Evolutionary conservation across 176 grass and related monocot genomes (phyloP), one percentile per base, ranked within the genome.

Genomic region (Oryza nivara): DNA sequence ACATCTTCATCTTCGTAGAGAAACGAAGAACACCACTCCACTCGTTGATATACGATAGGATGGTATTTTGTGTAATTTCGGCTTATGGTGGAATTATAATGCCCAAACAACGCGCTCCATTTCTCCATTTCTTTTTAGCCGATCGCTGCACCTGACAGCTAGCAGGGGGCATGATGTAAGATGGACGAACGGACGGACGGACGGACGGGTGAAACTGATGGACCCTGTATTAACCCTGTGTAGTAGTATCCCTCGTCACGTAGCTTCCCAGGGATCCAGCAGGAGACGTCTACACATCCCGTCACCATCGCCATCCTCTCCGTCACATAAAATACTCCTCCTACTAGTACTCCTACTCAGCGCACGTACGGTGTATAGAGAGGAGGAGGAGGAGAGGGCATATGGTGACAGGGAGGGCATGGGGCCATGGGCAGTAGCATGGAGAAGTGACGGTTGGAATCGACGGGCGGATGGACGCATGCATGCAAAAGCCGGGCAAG

Each of bases 401-500:
- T 32, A 32, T 32, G 30, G 30, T 32, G 30, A 17, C 2, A 41
- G 52, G 11, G 26, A 40, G 66, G 76, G 63, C 61, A 80, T 74
- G 87, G 68, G 66, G 76, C 48, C 61, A 80, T 74, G 87, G 68
- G 68, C 13, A 38, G 56, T 38, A 16, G 67, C 75, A 26, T 17
- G 40, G 87, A 20, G 80, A 89, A 64, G 83, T 82, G 88, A 86
- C 83, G 83, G 67, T 35, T 72, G 72, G 76, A 82, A 61, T 70
- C 65, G 76, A 82, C 79, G 64, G 79, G 70, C 28, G 73, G 71
- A 89, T 85, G 77, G 88, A 89, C 88, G 77, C 77, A 43, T 89
- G 88, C 88, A 89, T 81, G 88, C 82, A 80, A 56, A 74, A 79
- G 64, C 48, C 9, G 7, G 19, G 34, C 25, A 7, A 43, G 32